Percentiles rank a stretch among this genome's conserved stretches.
phyloP scores from a whole-genome alignment of 176 grass and related monocot species.

The Eragrostis curvula region DNA sequence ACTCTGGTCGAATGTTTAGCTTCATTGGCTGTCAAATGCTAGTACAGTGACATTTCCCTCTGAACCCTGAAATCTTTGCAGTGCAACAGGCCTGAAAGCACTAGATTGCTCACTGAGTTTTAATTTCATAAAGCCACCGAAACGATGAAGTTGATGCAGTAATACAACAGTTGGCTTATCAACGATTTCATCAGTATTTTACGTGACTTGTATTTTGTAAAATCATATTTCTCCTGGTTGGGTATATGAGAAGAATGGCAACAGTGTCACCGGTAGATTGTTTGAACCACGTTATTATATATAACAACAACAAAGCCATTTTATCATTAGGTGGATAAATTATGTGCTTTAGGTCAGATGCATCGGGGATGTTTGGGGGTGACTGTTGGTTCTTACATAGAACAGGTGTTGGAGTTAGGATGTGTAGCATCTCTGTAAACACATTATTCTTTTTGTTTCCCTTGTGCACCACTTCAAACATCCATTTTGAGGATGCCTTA shows the following conservation, averaged over 20 bases:
- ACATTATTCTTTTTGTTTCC: not conserved
- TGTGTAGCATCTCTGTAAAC: not conserved
- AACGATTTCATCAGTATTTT: not conserved
- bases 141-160: not conserved
- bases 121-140: not conserved
- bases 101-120: slow-evolving; percentile 5
- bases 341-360: not conserved
- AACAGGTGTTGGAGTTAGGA: slow-evolving; percentile 20
- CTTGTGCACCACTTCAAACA: not conserved
- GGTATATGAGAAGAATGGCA: not conserved
- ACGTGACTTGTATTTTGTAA: not conserved
- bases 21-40: not conserved
- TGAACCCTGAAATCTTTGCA: not conserved
- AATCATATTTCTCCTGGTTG: not conserved
- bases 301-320: too few relatives aligned
- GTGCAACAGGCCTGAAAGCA: not conserved
- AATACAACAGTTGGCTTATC: not conserved
- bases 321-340: too few relatives aligned
- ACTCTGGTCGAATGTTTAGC: not conserved
- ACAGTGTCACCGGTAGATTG: not conserved
- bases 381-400: not conserved
- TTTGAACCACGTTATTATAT: not conserved
- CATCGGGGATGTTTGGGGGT: not conserved
- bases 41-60: not conserved
- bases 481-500: slow-evolving; percentile 23